Base-by-base conservation (phyloP, 2,329 filamentous ascomycete genomes). In the Verticillium klebahnii region DNA sequence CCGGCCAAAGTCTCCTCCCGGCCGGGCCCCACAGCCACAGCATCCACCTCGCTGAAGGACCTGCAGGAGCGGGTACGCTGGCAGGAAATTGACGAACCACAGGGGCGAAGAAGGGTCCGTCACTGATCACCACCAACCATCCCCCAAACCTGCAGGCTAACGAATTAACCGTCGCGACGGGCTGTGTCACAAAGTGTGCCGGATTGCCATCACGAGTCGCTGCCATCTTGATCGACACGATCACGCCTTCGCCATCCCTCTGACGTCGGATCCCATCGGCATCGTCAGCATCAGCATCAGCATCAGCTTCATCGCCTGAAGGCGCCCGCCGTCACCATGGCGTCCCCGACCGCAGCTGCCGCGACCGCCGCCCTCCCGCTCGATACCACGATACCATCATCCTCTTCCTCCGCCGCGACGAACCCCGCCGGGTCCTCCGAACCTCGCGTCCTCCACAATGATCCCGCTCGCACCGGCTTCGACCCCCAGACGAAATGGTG, bases 401-500 rank as follows among this genome's bases (percentile, higher is more conserved):
- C 64, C 15, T 40, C 62, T 14, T 25, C 68, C 19, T 60, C 57
- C 59, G 61, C 62, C 14, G 62, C 54, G 12, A 39, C 63, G 19
- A 56, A 63, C n/a, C 52, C 62, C 15, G 29, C 68, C 19, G 56
- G 66, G 0, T 7, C 66, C 15, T n/a, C 66, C 40, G 62, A 69
- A 61, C 72, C 69, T 63, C 69, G 63, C 64, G 72, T 79, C 71
- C 74, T 84, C 67, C 68, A 78, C 66, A 88, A 88, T 74, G 83
- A 88, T 74, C 85, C 86, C 52, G 73, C 79, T 62, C 80, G 82
- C 65, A 88, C 86, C 25, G 85, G 85, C 67, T 89, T 88, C 79
- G 84, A 88, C 74, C 85, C 86, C 59, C 69, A 80, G 67, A 81
- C 79, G 56, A 76, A 77, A 64, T 85, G 82, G 82, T 97, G 92